Base-by-base conservation (phyloP, 2,329 filamentous ascomycete genomes). In the Phoma sp. region DNA sequence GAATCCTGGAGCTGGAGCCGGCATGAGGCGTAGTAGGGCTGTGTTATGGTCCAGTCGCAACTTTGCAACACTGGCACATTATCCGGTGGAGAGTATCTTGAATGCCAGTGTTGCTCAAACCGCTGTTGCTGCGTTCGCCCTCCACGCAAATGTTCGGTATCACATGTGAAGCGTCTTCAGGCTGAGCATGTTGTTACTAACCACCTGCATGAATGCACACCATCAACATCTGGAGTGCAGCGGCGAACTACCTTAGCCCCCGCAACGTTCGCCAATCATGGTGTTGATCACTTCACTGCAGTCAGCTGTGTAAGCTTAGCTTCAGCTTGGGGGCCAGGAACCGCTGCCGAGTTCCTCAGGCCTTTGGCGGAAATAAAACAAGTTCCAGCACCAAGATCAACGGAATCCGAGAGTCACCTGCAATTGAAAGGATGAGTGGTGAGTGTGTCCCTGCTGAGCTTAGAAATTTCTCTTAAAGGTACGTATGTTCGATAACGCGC, bases 1-100 rank as follows among this genome's bases (percentile, higher is more conserved):
- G 51, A 49, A 26, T 38, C 36, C 20, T 54, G 23, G 21, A 45
- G 39, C 21, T 49, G 51, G 45, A 54, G 51, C 51, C 51, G 51
- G 29, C 23, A 10, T 28, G 28, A 21, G 45, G 51, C 39, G 45
- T 32, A 53, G 43, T 49, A 49, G 45, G 51, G 51, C 51, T 54
- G 51, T 37, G 40, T 25, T 43, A 33, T 39, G 15, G 33, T 34
- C 14, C 37, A 17, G 17, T 36, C 18, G 38, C 23, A 12, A 48
- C 7, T 28, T 28, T 43, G 32, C 15, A 9, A 45, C n/a, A 40
- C 21, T 34, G 29, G 32, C 21, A 54, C 21, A 39, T 29, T 26
- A 23, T 20, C 18, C 33, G 20, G 18, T 39, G 17, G 11, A 45
- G 7, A 45, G 20, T 11, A 15, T 10, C 9, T 33, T 5, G 2